Evolutionary conservation across 768 basidiomycete genomes (phyloP), one percentile per base, ranked within the genome.

Genomic region (Xerocomellus intermedius): DNA sequence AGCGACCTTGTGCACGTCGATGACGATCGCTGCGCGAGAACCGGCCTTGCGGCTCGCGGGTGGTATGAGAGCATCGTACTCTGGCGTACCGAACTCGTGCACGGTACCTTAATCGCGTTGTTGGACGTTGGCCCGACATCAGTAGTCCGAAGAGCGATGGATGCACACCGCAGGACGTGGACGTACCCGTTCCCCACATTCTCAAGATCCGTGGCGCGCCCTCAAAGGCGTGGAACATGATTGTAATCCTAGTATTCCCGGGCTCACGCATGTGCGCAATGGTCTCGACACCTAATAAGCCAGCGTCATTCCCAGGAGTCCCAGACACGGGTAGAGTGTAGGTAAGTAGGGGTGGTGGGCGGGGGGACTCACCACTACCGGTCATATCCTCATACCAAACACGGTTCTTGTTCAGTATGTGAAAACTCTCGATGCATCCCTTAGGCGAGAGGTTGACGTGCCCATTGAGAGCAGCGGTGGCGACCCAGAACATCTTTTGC

Each of bases 311-410:
- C 3, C 3, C 19, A 8, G 8, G n/a, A 46, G 42, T 21, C 5
- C 4, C n/a, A 8, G 13, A 22, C 5, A 14, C 26, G 16, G 10
- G 49, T 43, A 42, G 39, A 41, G 13, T 1, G 14, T 4, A 50
- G 21, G 30, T 30, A 30, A 30, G 21, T 2, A 5, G 36, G 9
- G 8, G 1, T 22, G 14, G 21, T 30, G 26, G 35, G 48, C 14
- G 13, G 13, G 21, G 26, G n/a, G 19, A 73, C 77, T 39, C 55
- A 85, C 86, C 86, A 56, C 84, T 83, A 9, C 87, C 87, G 19
- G 82, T 83, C 42, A 87, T 74, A 64, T 89, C 87, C 62, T 89
- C 85, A 58, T 89, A 89, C 87, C 87, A 89, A 2, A 85, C 82
- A 43, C 69, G 72, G 39, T 74, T 79, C 19, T 77, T 68, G 52